Conservation (phyloP, 129 eudicot species). For the Artemisia annua region DNA sequence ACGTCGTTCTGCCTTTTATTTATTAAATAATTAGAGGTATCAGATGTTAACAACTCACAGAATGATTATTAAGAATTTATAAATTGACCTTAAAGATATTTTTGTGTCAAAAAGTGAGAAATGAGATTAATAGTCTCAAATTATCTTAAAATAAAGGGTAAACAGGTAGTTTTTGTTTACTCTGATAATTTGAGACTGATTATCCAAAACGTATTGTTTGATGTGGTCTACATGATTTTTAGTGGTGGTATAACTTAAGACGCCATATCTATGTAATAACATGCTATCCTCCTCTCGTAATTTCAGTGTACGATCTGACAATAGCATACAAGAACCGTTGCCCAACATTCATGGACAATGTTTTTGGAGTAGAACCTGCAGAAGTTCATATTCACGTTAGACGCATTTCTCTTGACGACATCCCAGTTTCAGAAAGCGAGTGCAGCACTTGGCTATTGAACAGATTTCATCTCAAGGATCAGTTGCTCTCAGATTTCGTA, state of each 20-base stretch:
- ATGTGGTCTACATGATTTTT: background rate
- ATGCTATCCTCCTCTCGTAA: background rate
- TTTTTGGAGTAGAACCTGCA: slow-evolving; percentile 74
- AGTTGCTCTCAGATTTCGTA: slow-evolving; percentile 60
- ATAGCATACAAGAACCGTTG: slow-evolving; percentile 78
- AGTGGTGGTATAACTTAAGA: too few species aligned
- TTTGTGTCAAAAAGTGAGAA: too few species aligned
- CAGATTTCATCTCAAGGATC: slow-evolving; percentile 57
- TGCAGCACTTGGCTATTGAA: slow-evolving; percentile 58
- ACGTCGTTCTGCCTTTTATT: too few species aligned
- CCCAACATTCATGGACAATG: slow-evolving; percentile 79
- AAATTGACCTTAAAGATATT: too few species aligned
- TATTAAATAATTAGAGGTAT: too few species aligned
- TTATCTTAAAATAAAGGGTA: too few species aligned
- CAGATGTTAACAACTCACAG: too few species aligned
- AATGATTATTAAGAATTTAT: too few species aligned
- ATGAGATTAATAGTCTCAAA: too few species aligned
- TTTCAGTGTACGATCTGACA: slow-evolving; percentile 74
- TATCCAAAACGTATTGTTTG: too few species aligned
- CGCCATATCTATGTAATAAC: background rate
- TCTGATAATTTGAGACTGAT: background rate
- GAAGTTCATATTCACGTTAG: slow-evolving; percentile 79
- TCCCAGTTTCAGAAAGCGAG: slow-evolving; percentile 67
- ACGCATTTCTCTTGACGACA: slow-evolving; percentile 51
- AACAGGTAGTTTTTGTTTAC: too few species aligned